Conservation (phyloP, 2,329 filamentous ascomycete genomes). For the Basipetospora sp. region DNA sequence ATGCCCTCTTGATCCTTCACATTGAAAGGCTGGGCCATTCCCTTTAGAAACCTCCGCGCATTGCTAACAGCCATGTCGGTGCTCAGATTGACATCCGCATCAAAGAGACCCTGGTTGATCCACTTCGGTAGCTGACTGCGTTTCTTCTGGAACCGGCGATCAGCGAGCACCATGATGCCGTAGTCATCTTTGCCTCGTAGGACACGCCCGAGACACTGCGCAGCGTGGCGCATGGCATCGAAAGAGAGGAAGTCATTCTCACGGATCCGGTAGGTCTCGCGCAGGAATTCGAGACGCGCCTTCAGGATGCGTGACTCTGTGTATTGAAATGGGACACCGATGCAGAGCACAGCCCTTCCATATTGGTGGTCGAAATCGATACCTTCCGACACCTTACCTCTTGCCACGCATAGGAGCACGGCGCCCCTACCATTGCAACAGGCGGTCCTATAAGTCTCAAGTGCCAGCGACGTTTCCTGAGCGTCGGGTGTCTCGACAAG, state of each 20-base stretch:
- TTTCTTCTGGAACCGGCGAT: constrained; percentile 87
- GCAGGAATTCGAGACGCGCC: constrained; percentile 84
- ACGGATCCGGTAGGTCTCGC: constrained; percentile 89
- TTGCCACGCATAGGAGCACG: constrained; percentile 82
- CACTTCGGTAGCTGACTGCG: constrained; percentile 82
- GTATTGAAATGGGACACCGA: constrained; percentile 96
- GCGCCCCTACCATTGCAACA: constrained; percentile 95
- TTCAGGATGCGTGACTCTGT: constrained; percentile 95
- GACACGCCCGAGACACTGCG: constrained; percentile 88
- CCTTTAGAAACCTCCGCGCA: constrained; percentile 75
- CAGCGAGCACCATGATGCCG: constrained; percentile 97
- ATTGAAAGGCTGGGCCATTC: constrained; percentile 84
- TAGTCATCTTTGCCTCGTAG: constrained; percentile 95
- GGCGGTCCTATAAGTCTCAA: constrained; percentile 93
- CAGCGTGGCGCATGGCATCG: constrained; percentile 97
- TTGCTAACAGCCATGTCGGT: constrained; percentile 88
- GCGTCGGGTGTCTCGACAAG: constrained; percentile 94
- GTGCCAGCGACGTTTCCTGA: constrained; percentile 85
- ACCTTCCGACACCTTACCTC: constrained; percentile 92
- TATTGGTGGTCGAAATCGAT: constrained; percentile 99
- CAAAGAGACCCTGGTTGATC: constrained; percentile 79
- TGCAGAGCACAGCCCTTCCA: constrained; percentile 85
- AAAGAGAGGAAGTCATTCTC: constrained; percentile 98
- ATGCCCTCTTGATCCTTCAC: constrained; percentile 77
- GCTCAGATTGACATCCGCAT: constrained; percentile 76